phyloP scores from a whole-genome alignment of 2,329 filamentous ascomycete genomes.

The Trichoderma simmonsii region DNA sequence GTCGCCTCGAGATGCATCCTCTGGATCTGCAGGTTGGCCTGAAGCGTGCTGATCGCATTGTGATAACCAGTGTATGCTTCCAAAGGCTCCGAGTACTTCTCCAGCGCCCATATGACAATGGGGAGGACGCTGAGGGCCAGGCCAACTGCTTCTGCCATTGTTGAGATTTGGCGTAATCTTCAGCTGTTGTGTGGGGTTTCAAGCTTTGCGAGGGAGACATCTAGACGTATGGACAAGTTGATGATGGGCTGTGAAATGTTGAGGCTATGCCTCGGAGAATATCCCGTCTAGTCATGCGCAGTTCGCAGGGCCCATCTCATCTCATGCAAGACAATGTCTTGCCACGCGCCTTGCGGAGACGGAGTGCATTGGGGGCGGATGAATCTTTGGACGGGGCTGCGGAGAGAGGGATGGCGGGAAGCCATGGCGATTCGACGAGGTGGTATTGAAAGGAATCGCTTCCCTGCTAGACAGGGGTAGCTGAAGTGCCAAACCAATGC shows the following conservation, averaged over 20 bases:
- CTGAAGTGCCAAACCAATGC: not conserved
- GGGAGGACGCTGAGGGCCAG: slow-evolving; percentile 8
- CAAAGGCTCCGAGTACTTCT: slow-evolving; percentile 13
- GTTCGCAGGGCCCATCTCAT: not conserved
- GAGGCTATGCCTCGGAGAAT: not conserved
- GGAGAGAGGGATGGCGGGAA: not conserved
- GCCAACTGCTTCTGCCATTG: slow-evolving; percentile 12
- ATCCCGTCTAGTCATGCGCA: not conserved
- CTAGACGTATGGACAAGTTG: not conserved
- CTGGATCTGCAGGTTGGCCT: slow-evolving; percentile 16
- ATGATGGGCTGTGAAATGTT: not conserved
- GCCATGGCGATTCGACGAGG: not conserved
- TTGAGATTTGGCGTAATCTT: not conserved
- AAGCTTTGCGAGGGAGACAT: not conserved
- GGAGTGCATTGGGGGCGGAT: not conserved
- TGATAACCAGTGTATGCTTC: slow-evolving; percentile 13
- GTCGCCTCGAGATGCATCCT: slow-evolving; percentile 15
- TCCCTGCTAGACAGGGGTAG: slow-evolving; percentile 4
- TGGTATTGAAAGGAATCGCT: slow-evolving; percentile 4
- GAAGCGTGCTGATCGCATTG: slow-evolving; percentile 7
- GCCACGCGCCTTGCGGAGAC: not conserved
- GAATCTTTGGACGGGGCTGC: not conserved
- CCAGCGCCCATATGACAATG: slow-evolving; percentile 14
- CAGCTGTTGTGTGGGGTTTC: not conserved
- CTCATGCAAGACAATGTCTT: not conserved